Evolutionary conservation across 2,329 filamentous ascomycete species (phyloP).

Genomic region (Cladosporium sp.): DNA sequence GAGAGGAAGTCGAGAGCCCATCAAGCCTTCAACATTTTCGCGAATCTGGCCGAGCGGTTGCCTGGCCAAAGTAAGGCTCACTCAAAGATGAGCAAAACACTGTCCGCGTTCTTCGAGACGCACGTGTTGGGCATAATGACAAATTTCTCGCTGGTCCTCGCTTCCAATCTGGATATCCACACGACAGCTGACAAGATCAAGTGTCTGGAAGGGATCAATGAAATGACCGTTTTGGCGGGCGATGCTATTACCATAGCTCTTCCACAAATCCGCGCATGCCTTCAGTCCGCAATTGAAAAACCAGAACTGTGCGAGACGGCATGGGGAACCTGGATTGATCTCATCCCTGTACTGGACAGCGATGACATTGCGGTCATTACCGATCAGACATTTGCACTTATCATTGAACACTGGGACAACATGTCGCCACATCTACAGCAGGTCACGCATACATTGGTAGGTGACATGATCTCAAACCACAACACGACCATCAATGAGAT

Average conservation of each 20-base stretch:
- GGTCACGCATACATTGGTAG: constrained; percentile 61
- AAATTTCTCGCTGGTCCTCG: constrained; percentile 72
- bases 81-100: constrained; percentile 51
- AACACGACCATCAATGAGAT: constrained; percentile 58
- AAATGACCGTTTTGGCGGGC: constrained; percentile 77
- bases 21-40: constrained; percentile 46
- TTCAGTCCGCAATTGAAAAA: constrained; percentile 77
- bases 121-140: constrained; percentile 86
- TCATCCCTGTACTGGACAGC: constrained; percentile 70
- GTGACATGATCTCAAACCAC: constrained; percentile 60
- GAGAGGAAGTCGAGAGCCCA: constrained; percentile 38
- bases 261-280: constrained; percentile 89
- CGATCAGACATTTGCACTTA: constrained; percentile 84
- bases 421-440: constrained; percentile 61
- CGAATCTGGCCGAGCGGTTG: constrained; percentile 46
- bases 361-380: constrained; percentile 76
- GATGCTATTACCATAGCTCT: constrained; percentile 71
- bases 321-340: constrained; percentile 77
- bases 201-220: constrained; percentile 77
- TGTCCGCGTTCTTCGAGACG: constrained; percentile 73
- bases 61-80: constrained; percentile 40
- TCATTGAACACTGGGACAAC: constrained; percentile 72
- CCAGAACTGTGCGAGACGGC: constrained; percentile 71
- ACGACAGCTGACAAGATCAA: constrained; percentile 61
- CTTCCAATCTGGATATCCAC: constrained; percentile 45